Base-by-base conservation (phyloP, 495 filamentous ascomycete species). In the Pyrenula massariospora region DNA sequence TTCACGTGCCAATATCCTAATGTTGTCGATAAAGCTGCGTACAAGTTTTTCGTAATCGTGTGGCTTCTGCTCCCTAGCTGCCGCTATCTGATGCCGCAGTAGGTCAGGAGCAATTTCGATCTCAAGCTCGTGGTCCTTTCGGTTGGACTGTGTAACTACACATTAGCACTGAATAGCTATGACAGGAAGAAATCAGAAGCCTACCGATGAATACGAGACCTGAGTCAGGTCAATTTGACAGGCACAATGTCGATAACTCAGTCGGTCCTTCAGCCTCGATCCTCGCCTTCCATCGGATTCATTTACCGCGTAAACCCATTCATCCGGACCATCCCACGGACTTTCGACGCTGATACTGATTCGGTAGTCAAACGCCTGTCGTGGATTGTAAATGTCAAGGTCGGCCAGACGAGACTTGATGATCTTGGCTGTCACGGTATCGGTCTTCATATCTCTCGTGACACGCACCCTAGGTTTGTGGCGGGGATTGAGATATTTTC, bases 171-270 rank as follows among this genome's bases (percentile, higher is more conserved):
- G 55, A 50, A 49, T 47, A 25, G 25, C 47, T n/a, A 23, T 57
- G 48, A 48, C n/a, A n/a, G n/a, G n/a, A n/a, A n/a, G n/a, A n/a
- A n/a, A n/a, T n/a, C n/a, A n/a, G 31, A 8, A 54, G 77, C 79
- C 71, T 72, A 88, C 84, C 56, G 81, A 78, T 52, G 66, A 70
- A 61, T 68, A 75, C 10, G 82, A 86, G 12, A 96, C 91, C 65
- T 95, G 90, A 0, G 91, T 96, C 42, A 96, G 68, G 72, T 96
- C 91, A 61, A 96, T 77, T 62, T 91, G 88, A 66, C 93, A 96
- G 21, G 77, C 81, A 50, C 86, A 71, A 66, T 96, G 92, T 20
- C 76, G 81, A 72, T 96, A 96, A 66, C 87, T 91, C 70, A 96
- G 72, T 24, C 91, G 77, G 72, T 96, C 90, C 68, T 96, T 96